Evolutionary conservation across 2,329 filamentous ascomycete genomes (phyloP), one percentile per base, ranked within the genome.

Genomic region (Colletotrichum brevisporum): DNA sequence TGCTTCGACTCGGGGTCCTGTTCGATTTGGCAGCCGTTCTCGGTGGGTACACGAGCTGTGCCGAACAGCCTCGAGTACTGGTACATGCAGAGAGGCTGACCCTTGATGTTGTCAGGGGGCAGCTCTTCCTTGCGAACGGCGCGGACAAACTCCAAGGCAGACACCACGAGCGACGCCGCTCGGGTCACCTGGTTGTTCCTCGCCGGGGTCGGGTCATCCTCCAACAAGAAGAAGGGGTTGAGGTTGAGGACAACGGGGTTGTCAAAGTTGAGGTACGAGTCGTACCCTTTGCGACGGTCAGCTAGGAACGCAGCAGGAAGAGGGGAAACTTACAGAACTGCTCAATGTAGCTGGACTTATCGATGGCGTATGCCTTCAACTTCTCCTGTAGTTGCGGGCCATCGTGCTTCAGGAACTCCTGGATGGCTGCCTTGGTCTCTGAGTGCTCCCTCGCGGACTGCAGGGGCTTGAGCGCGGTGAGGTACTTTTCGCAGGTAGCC

Each of bases 211-310:
- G 96, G 96, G 76, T 99, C 96, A 84, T 99, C 96, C 81, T 98
- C 96, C 60, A 99, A 86, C 65, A 99, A 85, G 83, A 99, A 99
- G 83, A 99, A 99, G 0, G 96, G 96, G 77, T 99, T 99, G 72
- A 99, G 84, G 81, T 99, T 98, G 73, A 99, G 88, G 48, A 99
- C 96, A 48, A 99, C 96, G 0, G 96, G 95, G 76, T 98, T 98
- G 78, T 98, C 96, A 78, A 92, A 99, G 82, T 98, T 98, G 71
- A 99, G 86, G 78, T 98, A 99, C 36, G 96, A 98, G 79, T 99
- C 96, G 78, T 98, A 98, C 96, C 95, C 95, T 70, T 50, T 4
- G 56, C 16, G 6, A n/a, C 6, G 41, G 48, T 59, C 13, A 47
- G 54, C 45, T 50, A 16, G 47, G 13, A 13, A 9, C 21, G 18